Percentiles rank a stretch among this genome's conserved stretches.
Conservation (phyloP, 441 rosid genomes). For the Metrosideros polymorpha region DNA sequence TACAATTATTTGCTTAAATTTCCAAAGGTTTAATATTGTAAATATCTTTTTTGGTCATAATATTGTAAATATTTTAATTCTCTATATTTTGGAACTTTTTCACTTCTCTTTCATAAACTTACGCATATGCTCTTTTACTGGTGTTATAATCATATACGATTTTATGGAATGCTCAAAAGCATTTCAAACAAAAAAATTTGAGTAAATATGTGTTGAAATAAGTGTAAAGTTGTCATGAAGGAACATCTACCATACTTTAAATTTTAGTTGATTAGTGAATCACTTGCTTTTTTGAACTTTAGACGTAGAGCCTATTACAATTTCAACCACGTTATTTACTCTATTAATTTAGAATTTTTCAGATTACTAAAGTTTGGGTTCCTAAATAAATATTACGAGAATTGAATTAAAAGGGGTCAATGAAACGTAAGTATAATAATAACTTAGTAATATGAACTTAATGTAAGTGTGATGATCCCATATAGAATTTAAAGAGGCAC, state of each 20-base stretch:
- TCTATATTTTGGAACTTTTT: background rate
- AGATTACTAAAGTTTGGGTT: background rate
- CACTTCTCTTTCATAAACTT: background rate
- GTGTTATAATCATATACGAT: background rate
- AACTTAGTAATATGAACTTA: background rate
- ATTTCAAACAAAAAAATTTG: background rate
- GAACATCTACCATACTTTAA: background rate
- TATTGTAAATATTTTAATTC: background rate
- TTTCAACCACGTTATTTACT: background rate
- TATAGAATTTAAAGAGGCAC: background rate
- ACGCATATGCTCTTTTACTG: background rate
- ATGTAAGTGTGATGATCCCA: background rate
- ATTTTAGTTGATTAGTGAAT: background rate
- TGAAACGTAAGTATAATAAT: background rate
- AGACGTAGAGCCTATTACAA: background rate
- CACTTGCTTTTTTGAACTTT: background rate
- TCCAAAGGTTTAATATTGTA: background rate
- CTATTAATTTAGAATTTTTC: background rate
- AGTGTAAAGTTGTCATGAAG: background rate
- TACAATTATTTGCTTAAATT: background rate
- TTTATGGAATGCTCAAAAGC: background rate
- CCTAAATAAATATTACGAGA: background rate
- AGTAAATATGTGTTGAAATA: background rate
- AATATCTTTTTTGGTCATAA: background rate
- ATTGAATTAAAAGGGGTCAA: background rate